A percentile compares a stretch with the other conserved stretches of the same genome.
These are phyloP conservation scores for Tulasnella calospora DNA, from an alignment of 768 basidiomycete genomes.

Conservation along the genomic window DNA sequence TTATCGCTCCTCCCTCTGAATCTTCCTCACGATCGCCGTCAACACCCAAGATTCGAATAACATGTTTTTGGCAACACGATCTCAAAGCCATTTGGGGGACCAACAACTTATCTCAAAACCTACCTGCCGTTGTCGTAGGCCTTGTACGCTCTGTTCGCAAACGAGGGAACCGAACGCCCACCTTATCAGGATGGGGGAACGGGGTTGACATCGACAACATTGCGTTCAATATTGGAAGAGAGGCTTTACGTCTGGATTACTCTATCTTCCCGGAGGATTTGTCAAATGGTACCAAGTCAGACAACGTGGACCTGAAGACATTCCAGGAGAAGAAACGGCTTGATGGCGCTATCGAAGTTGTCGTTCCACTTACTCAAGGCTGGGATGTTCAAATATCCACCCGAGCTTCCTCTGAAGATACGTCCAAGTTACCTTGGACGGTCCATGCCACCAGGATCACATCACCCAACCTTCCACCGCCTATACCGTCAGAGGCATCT, in stretches of 20 bases:
- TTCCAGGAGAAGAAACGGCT: slow-evolving; percentile 64
- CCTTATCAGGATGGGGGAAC: slow-evolving; percentile 70
- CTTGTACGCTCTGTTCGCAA: slow-evolving; percentile 75
- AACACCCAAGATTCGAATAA: slow-evolving; percentile 59
- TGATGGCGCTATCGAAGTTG: slow-evolving; percentile 72
- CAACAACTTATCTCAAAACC: slow-evolving; percentile 64
- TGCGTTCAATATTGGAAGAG: slow-evolving; percentile 74
- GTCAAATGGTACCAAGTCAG: slow-evolving; percentile 44
- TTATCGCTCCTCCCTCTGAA: slow-evolving; percentile 41
- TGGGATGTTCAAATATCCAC: slow-evolving; percentile 84
- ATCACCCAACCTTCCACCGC: slow-evolving; percentile 16
- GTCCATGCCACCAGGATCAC: slow-evolving; percentile 28
- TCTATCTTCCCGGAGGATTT: slow-evolving; percentile 68
- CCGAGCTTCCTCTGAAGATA: slow-evolving; percentile 65
- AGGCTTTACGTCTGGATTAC: slow-evolving; percentile 79
- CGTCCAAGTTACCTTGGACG: slow-evolving; percentile 70
- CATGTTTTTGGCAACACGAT: slow-evolving; percentile 95
- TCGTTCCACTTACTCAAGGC: slow-evolving; percentile 67
- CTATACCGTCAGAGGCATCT: slow-evolving; percentile 34
- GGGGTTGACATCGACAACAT: slow-evolving; percentile 76
- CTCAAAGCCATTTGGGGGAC: slow-evolving; percentile 82
- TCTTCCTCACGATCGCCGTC: slow-evolving; percentile 34
- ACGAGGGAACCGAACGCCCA: slow-evolving; percentile 68
- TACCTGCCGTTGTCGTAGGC: slow-evolving; percentile 79
- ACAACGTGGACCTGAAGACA: slow-evolving; percentile 57